phyloP scores from a whole-genome alignment of 2,329 filamentous ascomycete genomes.

The Grosmannia penicillata region DNA sequence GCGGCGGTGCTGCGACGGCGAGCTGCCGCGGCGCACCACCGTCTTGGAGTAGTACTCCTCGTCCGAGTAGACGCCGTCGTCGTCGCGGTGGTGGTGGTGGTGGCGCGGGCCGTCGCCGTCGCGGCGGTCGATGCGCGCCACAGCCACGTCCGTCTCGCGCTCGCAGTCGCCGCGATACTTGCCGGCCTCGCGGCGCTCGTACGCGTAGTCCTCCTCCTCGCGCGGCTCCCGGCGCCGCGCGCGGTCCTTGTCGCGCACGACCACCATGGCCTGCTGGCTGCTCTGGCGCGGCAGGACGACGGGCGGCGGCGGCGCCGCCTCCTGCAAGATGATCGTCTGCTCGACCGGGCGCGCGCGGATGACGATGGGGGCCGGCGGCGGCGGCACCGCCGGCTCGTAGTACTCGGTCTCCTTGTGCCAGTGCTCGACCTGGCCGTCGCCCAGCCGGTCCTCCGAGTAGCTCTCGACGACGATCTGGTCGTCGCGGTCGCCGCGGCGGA shows the following conservation, averaged over 20 bases:
- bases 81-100: slow-evolving; percentile 23
- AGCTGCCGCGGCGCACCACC: slow-evolving; percentile 34
- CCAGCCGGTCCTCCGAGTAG: slow-evolving; percentile 33
- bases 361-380: slow-evolving; percentile 31
- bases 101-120: slow-evolving; percentile 20
- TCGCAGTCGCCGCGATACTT: slow-evolving; percentile 20
- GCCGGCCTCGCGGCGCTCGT: slow-evolving; percentile 31
- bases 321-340: slow-evolving; percentile 46
- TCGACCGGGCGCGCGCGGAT: slow-evolving; percentile 41
- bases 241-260: slow-evolving; percentile 13
- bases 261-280: slow-evolving; percentile 15
- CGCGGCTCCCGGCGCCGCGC: slow-evolving; percentile 10
- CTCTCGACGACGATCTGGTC: slow-evolving; percentile 33
- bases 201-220: slow-evolving; percentile 32
- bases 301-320: slow-evolving; percentile 36
- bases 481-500: slow-evolving; percentile 31
- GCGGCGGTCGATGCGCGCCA: slow-evolving; percentile 14
- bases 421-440: slow-evolving; percentile 33
- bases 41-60: slow-evolving; percentile 30
- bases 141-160: slow-evolving; percentile 17
- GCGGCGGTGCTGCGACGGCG: slow-evolving; percentile 32
- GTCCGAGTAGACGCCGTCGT: slow-evolving; percentile 22
- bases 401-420: slow-evolving; percentile 50
- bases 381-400: slow-evolving; percentile 35
- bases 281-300: slow-evolving; percentile 25